Base-by-base conservation (phyloP, 345 rosid genomes). In the Hevea brasiliensis region DNA sequence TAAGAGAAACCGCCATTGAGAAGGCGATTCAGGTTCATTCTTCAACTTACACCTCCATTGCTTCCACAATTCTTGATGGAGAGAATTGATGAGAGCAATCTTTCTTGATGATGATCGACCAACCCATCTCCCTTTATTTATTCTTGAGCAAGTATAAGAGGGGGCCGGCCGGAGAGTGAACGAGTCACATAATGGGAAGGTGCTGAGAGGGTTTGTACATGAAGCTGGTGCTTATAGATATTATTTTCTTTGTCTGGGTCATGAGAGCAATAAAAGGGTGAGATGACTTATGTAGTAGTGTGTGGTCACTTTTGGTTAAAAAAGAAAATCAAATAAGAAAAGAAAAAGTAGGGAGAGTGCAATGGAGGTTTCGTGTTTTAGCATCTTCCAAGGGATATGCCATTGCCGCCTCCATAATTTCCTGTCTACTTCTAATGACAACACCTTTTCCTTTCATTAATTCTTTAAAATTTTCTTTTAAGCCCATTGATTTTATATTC, bases 341-440 rank as follows among this genome's bases (percentile, higher is more conserved):
- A 51, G 21, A 26, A 61, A 23, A 44, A 24, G 0, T 15, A 24
- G 23, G 60, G 50, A 61, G 24, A 65, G 67, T 18, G 74, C 77
- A 55, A 18, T 74, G 76, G 76, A 76, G 61, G 66, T 60, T 47
- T 77, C 62, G 40, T 66, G 85, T 74, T 71, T 48, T 70, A 67
- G 91, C 83, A 87, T 87, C 87, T 87, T 84, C 85, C 84, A 77
- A 14, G 23, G 89, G 62, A 87, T 87, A 87, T 87, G 80, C 91
- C 78, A 70, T 80, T 79, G 57, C 69, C 71, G 69, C 71, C 71
- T 51, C 20, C 4, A 1, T 32, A 32, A 58, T 44, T 55, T 53
- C 17, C 61, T 32, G 2, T 4, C 41, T 27, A 8, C 27, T 44
- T 21, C 60, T 21, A 65, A 65, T 67, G 35, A 71, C 65, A 72